Base-by-base conservation (phyloP, 768 basidiomycete genomes). In the Trametes sanguinea region DNA sequence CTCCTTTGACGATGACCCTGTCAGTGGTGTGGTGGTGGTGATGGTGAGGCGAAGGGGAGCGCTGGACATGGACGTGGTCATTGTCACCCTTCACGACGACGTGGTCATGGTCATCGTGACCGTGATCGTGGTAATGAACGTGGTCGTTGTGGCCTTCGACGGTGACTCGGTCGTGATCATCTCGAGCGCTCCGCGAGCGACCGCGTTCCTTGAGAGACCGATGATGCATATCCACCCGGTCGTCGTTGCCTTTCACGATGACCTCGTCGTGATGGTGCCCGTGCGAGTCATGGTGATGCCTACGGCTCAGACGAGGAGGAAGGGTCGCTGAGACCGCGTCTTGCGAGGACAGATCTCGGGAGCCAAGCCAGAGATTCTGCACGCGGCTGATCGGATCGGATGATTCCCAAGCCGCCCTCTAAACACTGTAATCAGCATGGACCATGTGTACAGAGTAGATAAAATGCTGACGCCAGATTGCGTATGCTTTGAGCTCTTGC, bases 221-320 rank as follows among this genome's bases (percentile, higher is more conserved):
- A 11, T 44, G 48, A 50, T 68, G 68, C 29, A 68, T 61, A 48
- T 70, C 47, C 51, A 71, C 69, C n/a, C 65, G 69, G 42, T 75
- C 71, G 48, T 71, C 16, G 52, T 73, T 60, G 56, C 74, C 73
- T 9, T 61, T 61, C 39, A 73, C 66, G 16, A 69, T 44, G n/a
- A 73, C 67, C 17, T 69, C 58, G 11, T 68, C 63, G 37, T 55
- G 44, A 30, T 63, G 65, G 48, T 67, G 35, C 46, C 67, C 54
- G 51, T 70, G 48, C 22, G 22, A 22, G 22, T 22, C 22, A 55
- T 68, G 66, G 17, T 65, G 62, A 53, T 68, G 65, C 6, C 63
- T 51, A 50, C 43, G 44, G 46, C 53, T 40, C 13, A 43, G 45
- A 4, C 7, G 51, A 44, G 27, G 56, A 52, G 52, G 11, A 2